Evolutionary conservation across 1,139 yeast species (phyloP).

Genomic region (Kodamaea derodonti): DNA sequence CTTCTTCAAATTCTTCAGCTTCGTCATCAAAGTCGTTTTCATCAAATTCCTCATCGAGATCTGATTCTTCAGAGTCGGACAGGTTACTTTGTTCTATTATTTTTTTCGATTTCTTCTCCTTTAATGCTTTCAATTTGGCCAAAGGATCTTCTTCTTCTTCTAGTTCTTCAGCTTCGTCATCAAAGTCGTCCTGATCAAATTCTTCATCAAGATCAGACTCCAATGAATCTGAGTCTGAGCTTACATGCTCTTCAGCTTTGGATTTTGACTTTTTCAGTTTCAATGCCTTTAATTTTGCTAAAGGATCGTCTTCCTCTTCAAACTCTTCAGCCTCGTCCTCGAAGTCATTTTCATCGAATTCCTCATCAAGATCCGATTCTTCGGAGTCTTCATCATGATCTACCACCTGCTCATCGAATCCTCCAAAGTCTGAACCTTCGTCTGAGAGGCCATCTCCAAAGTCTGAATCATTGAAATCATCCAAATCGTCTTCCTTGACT

Average conservation of each 20-base stretch:
- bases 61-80: not conserved
- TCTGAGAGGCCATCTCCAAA: slow-evolving; percentile 19
- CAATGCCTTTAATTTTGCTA: slow-evolving; percentile 16
- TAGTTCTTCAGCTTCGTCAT: slow-evolving; percentile 4
- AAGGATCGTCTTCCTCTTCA: slow-evolving; percentile 9
- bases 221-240: slow-evolving; percentile 23
- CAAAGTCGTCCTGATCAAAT: slow-evolving; percentile 11
- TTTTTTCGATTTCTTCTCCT: slow-evolving; percentile 8
- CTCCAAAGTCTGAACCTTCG: slow-evolving; percentile 8
- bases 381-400: slow-evolving; percentile 9
- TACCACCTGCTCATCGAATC: slow-evolving; percentile 19
- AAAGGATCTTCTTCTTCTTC: slow-evolving; percentile 13
- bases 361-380: slow-evolving; percentile 10
- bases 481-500: slow-evolving; percentile 5
- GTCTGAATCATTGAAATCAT: slow-evolving; percentile 2
- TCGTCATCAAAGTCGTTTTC: slow-evolving; percentile 11
- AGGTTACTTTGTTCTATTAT: slow-evolving; percentile 3
- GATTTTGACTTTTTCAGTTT: slow-evolving; percentile 14
- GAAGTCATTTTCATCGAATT: slow-evolving; percentile 11
- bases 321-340: slow-evolving; percentile 10
- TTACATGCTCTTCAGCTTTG: not conserved
- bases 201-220: slow-evolving; percentile 24
- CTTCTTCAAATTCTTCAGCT: slow-evolving; percentile 14
- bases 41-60: slow-evolving; percentile 11
- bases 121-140: slow-evolving; percentile 16